Percentiles rank a stretch among this genome's conserved stretches.
These are phyloP conservation scores for Euphorbia peplus DNA, from an alignment of 345 rosid genomes.

Conservation along the genomic window DNA sequence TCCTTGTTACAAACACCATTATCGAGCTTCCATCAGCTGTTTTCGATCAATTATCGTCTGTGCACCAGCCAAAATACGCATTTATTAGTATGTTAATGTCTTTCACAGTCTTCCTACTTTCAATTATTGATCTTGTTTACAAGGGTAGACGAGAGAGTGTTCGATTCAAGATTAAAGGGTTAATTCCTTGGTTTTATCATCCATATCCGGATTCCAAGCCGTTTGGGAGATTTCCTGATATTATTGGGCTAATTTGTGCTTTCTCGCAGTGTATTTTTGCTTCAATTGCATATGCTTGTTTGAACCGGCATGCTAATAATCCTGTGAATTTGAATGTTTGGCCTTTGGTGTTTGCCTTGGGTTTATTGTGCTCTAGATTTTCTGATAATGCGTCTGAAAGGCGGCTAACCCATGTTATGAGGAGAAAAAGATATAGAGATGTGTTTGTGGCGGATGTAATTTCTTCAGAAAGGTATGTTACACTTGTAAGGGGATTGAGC, in stretches of 20 bases:
- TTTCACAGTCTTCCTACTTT: not conserved
- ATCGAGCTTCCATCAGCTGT: constrained; percentile 11
- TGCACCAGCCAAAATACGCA: constrained; percentile 1
- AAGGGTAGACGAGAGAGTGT: not conserved
- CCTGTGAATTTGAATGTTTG: not conserved
- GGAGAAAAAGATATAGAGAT: not conserved
- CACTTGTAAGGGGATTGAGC: constrained; percentile 31
- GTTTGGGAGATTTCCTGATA: constrained; percentile 7
- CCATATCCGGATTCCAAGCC: constrained; percentile 4
- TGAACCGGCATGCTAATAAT: not conserved
- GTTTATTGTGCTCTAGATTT: constrained; percentile 5
- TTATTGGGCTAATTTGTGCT: not conserved
- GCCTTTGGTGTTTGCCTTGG: constrained; percentile 7
- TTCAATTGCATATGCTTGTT: not conserved
- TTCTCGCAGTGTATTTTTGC: not conserved
- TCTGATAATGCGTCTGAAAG: not conserved
- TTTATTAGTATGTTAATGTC: constrained; percentile 15
- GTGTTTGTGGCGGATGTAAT: not conserved
- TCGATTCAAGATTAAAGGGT: not conserved
- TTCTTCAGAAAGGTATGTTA: not conserved
- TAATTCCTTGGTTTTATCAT: constrained; percentile 9
- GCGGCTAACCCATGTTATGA: not conserved
- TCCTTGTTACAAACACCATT: constrained; percentile 3
- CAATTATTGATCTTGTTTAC: no score
- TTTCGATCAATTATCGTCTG: constrained; percentile 16